These are phyloP conservation scores for Melanogaster broomeanus DNA, from an alignment of 768 basidiomycete species.

Conservation along the genomic window DNA sequence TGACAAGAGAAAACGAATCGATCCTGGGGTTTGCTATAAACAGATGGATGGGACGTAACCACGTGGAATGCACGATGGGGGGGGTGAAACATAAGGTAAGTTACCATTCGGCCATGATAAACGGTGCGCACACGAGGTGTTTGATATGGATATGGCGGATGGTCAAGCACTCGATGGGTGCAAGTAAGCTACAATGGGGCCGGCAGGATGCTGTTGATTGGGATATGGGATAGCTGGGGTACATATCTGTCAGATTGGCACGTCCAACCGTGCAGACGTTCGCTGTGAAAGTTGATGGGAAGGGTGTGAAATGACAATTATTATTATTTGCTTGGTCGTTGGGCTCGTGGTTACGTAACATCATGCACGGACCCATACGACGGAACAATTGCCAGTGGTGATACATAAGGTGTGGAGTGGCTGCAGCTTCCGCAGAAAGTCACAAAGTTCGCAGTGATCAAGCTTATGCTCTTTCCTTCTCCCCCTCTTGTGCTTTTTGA, in stretches of 20 bases:
- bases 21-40: conserved; percentile 29
- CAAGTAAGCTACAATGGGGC: neutral
- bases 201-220: too few relatives aligned
- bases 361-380: too few relatives aligned
- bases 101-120: conserved; percentile 26
- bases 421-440: too few relatives aligned
- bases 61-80: neutral
- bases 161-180: neutral
- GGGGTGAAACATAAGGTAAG: neutral
- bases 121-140: neutral
- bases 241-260: too few relatives aligned
- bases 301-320: too few relatives aligned
- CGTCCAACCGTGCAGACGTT: too few relatives aligned
- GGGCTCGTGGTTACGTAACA: too few relatives aligned
- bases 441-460: neutral
- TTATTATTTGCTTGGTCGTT: too few relatives aligned
- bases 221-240: too few relatives aligned
- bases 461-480: conserved; percentile 11
- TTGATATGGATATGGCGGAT: neutral
- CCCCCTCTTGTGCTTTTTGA: conserved; percentile 49
- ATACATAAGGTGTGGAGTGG: neutral
- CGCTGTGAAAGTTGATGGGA: too few relatives aligned
- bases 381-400: too few relatives aligned
- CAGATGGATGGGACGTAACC: neutral
- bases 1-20: conserved; percentile 43